phyloP scores from a whole-genome alignment of 2,329 filamentous ascomycete species.

The Phaeosphaeriaceae sp. region DNA sequence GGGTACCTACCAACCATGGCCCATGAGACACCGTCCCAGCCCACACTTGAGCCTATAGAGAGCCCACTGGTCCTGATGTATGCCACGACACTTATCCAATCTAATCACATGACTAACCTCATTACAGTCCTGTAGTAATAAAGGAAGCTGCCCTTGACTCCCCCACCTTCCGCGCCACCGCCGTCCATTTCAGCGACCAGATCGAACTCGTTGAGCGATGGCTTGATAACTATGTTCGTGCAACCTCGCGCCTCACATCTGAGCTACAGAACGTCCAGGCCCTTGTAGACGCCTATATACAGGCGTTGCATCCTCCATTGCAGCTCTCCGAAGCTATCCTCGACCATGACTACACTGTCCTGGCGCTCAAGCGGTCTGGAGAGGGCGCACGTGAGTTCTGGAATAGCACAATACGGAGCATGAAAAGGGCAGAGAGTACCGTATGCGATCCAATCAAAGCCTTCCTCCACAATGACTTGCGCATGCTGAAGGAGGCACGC shows the following conservation, averaged over 20 bases:
- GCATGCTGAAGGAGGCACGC: conserved; percentile 83
- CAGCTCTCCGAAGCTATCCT: conserved; percentile 81
- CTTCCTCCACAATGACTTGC: conserved; percentile 81
- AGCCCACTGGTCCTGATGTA: conserved; percentile 53
- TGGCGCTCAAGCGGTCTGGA: conserved; percentile 82
- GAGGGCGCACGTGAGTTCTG: conserved; percentile 90
- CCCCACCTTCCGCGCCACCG: conserved; percentile 88
- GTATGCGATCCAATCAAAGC: conserved; percentile 81
- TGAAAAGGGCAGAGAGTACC: conserved; percentile 77
- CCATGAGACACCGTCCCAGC: conserved; percentile 39
- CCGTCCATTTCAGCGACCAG: conserved; percentile 88
- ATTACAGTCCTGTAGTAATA: conserved; percentile 74
- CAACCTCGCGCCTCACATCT: conserved; percentile 65
- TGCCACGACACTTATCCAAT: conserved; percentile 5
- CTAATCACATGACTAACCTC: conserved; percentile 10
- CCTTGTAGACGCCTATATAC: conserved; percentile 76
- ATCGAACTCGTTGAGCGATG: conserved; percentile 90
- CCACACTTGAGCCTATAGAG: conserved; percentile 48
- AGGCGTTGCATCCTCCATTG: conserved; percentile 74
- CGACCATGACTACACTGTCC: conserved; percentile 92
- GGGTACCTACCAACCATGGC: no score
- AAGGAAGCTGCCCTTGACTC: conserved; percentile 97
- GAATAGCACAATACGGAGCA: conserved; percentile 73
- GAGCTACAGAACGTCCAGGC: conserved; percentile 79
- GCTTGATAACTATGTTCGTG: conserved; percentile 76